phyloP scores from a whole-genome alignment of 495 filamentous ascomycete species.

The Astrothelium macrocarpum region DNA sequence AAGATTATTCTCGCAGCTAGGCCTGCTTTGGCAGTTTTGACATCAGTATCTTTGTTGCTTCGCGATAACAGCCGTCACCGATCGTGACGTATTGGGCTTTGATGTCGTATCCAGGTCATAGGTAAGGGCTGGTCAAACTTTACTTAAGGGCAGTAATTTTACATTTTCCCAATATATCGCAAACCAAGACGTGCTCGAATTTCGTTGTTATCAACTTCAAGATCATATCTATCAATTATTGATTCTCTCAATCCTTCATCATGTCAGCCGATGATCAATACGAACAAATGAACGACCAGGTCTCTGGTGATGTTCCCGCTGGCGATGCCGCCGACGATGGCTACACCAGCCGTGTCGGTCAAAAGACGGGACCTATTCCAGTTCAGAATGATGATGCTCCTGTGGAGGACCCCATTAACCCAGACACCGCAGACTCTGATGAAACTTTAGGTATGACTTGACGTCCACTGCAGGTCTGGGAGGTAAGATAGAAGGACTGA shows the following conservation, averaged over 20 bases:
- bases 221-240: background rate
- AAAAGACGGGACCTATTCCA: conserved; percentile 38
- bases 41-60: background rate
- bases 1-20: background rate
- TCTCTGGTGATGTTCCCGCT: conserved; percentile 14
- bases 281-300: conserved; percentile 22
- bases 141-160: background rate
- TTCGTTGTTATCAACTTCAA: background rate
- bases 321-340: conserved; percentile 31
- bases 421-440: conserved; percentile 40
- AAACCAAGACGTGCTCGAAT: no score
- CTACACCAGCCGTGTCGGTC: conserved; percentile 36
- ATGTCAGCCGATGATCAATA: conserved; percentile 19
- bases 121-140: background rate
- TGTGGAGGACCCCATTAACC: conserved; percentile 41
- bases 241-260: background rate
- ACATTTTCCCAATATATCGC: no score
- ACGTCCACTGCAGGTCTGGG: no score
- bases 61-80: background rate
- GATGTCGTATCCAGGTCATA: background rate
- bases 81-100: background rate
- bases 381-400: conserved; percentile 43
- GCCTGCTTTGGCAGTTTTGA: background rate
- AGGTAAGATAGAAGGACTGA: background rate
- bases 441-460: conserved; percentile 39